Conservation (phyloP, 768 basidiomycete genomes). For the Phaeotremella skinneri region DNA sequence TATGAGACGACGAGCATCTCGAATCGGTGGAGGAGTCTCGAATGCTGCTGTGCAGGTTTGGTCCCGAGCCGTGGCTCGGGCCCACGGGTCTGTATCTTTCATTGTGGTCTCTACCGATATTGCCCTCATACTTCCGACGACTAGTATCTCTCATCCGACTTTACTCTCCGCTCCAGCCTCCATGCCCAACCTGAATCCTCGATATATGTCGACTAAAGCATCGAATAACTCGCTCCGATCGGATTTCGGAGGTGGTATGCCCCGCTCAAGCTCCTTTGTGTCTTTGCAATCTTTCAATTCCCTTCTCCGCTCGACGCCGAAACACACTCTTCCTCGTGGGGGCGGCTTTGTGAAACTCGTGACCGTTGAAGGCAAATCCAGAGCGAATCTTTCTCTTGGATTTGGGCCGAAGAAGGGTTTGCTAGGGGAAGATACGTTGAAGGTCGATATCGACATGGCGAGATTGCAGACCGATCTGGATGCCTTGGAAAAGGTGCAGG, state of each 20-base stretch:
- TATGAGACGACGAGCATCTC: constrained; percentile 24
- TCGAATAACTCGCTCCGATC: constrained; percentile 9
- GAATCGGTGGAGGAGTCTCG: constrained; percentile 19
- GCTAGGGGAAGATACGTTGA: constrained; percentile 39
- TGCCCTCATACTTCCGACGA: constrained; percentile 23
- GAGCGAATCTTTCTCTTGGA: constrained; percentile 19
- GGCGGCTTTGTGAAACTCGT: constrained; percentile 22
- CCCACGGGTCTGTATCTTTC: constrained; percentile 32
- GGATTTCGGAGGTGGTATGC: neutral
- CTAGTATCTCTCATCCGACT: neutral
- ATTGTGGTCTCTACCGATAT: constrained; percentile 16
- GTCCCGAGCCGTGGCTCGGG: constrained; percentile 31
- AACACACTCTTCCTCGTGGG: constrained; percentile 11
- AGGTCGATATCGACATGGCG: constrained; percentile 19
- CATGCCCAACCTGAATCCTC: neutral
- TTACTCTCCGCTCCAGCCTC: constrained; percentile 3
- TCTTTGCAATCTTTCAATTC: neutral
- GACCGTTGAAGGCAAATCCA: constrained; percentile 19
- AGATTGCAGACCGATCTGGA: constrained; percentile 13
- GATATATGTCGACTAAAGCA: neutral
- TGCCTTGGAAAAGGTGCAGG: constrained; percentile 20
- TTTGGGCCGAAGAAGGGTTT: constrained; percentile 40
- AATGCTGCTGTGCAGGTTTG: constrained; percentile 28
- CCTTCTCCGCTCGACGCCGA: neutral
- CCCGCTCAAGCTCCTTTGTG: constrained; percentile 8